A percentile compares a stretch with the other conserved stretches of the same genome.
Evolutionary conservation across 2,329 filamentous ascomycete species (phyloP).

Genomic region (Myrmaecium sp.): DNA sequence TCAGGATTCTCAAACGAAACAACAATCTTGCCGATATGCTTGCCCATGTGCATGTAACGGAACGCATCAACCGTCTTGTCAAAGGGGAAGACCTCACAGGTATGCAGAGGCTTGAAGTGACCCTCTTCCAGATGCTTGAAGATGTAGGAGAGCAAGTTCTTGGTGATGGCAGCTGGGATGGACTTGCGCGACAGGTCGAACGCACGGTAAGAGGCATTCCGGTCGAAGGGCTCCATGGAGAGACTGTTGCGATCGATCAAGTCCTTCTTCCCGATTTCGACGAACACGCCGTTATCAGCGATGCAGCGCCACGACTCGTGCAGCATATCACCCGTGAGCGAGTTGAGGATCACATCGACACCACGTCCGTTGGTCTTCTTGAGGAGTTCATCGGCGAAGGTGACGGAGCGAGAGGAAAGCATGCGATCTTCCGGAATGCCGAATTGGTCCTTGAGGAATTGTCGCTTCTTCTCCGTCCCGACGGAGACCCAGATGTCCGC

Average conservation of each 20-base stretch:
- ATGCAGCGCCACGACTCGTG: slow-evolving; percentile 9
- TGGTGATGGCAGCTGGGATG: slow-evolving; percentile 2
- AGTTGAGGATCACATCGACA: slow-evolving; percentile 16
- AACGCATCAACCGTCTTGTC: slow-evolving; percentile 13
- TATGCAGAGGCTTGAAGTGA: slow-evolving; percentile 13
- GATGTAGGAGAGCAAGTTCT: slow-evolving; percentile 1
- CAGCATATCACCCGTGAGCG: slow-evolving; percentile 9
- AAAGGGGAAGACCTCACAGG: slow-evolving; percentile 12
- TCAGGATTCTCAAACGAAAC: slow-evolving; percentile 8
- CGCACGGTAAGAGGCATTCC: slow-evolving; percentile 7
- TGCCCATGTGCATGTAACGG: slow-evolving; percentile 13
- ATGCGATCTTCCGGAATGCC: slow-evolving; percentile 14
- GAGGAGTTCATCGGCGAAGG: slow-evolving; percentile 9
- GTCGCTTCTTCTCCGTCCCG: slow-evolving; percentile 7
- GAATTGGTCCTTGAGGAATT: slow-evolving; percentile 7
- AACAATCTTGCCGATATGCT: slow-evolving; percentile 24
- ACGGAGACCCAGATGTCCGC: slow-evolving; percentile 13
- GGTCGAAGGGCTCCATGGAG: slow-evolving; percentile 11
- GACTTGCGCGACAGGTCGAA: slow-evolving; percentile 7
- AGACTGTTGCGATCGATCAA: slow-evolving; percentile 3
- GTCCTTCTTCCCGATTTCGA: slow-evolving; percentile 15
- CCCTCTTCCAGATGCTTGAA: slow-evolving; percentile 5
- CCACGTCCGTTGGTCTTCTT: slow-evolving; percentile 10
- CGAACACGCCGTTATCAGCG: slow-evolving; percentile 13
- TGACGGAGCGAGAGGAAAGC: slow-evolving; percentile 11